These are phyloP conservation scores for Talaromyces islandicus DNA, from an alignment of 2,329 filamentous ascomycete genomes.

Conservation along the genomic window DNA sequence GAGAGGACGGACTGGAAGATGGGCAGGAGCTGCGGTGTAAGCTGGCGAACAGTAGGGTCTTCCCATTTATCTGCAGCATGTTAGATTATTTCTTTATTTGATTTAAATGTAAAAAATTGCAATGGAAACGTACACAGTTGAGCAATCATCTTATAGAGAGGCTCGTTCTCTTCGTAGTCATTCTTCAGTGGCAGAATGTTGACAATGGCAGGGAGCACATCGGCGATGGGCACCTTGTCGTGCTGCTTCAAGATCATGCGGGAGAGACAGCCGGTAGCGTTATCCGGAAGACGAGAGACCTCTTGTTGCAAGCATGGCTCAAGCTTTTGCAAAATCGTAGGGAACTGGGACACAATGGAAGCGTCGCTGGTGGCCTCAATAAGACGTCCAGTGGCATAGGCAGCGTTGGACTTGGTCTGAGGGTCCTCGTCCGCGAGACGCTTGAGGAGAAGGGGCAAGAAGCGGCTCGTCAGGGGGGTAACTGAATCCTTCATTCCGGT, in stretches of 20 bases:
- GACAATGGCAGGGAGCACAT: constrained; percentile 76
- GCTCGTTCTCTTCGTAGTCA: constrained; percentile 94
- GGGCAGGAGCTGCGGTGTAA: constrained; percentile 42
- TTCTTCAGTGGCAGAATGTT: constrained; percentile 79
- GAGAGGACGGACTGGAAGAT: constrained; percentile 43
- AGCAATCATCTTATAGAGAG: constrained; percentile 84
- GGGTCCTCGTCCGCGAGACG: constrained; percentile 83
- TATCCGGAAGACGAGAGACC: constrained; percentile 80
- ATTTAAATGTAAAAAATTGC: not conserved
- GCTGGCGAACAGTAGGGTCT: constrained; percentile 38
- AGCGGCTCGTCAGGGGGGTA: constrained; percentile 69
- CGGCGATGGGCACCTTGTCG: constrained; percentile 70
- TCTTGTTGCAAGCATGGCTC: constrained; percentile 75
- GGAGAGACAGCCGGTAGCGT: constrained; percentile 83
- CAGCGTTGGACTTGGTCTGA: constrained; percentile 91
- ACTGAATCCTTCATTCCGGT: constrained; percentile 77
- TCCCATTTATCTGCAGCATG: constrained; percentile 36
- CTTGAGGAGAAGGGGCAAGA: constrained; percentile 77
- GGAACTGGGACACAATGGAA: constrained; percentile 69
- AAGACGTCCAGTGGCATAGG: constrained; percentile 82
- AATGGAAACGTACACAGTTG: constrained; percentile 62
- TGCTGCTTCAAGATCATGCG: constrained; percentile 89
- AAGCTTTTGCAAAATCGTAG: constrained; percentile 73
- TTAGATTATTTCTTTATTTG: not conserved
- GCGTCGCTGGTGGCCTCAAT: constrained; percentile 69